Percentiles rank a stretch among this genome's conserved stretches.
These are phyloP conservation scores for Moelleriella libera DNA, from an alignment of 2,329 filamentous ascomycete genomes.

Conservation along the genomic window DNA sequence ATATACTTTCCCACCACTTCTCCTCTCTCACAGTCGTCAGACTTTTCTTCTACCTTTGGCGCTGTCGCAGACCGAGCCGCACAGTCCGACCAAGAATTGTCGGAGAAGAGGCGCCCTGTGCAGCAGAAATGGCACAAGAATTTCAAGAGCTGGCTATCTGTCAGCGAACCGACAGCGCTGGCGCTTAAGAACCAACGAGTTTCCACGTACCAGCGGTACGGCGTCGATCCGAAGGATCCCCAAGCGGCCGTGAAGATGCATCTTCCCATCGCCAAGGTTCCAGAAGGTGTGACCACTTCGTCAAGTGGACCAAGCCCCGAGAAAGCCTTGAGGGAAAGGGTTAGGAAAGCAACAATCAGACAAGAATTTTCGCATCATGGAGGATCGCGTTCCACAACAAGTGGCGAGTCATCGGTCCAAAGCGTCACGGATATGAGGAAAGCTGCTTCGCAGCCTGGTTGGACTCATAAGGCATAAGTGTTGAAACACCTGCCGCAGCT, in stretches of 20 bases:
- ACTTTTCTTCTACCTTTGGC: neutral
- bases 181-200: constrained; percentile 32
- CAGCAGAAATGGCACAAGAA: constrained; percentile 24
- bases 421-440: no score
- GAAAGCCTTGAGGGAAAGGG: constrained; percentile 22
- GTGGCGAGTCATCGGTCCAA: constrained; percentile 15
- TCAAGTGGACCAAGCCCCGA: constrained; percentile 31
- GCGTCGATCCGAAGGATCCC: constrained; percentile 27
- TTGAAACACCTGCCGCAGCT: no score
- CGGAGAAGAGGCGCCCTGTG: constrained; percentile 10
- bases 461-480: no score
- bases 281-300: constrained; percentile 29
- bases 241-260: constrained; percentile 30
- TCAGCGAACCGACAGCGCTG: constrained; percentile 34
- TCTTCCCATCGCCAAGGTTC: constrained; percentile 28
- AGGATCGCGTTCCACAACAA: constrained; percentile 18
- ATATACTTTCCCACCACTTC: neutral
- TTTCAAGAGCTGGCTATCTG: constrained; percentile 32
- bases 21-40: neutral
- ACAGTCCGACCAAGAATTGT: neutral
- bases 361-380: constrained; percentile 14
- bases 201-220: constrained; percentile 26
- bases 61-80: neutral
- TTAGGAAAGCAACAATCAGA: constrained; percentile 15
- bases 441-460: no score